Evolutionary conservation across 2,329 filamentous ascomycete species (phyloP), one percentile per base, ranked within the genome.

Genomic region (Verticillium alfalfae): DNA sequence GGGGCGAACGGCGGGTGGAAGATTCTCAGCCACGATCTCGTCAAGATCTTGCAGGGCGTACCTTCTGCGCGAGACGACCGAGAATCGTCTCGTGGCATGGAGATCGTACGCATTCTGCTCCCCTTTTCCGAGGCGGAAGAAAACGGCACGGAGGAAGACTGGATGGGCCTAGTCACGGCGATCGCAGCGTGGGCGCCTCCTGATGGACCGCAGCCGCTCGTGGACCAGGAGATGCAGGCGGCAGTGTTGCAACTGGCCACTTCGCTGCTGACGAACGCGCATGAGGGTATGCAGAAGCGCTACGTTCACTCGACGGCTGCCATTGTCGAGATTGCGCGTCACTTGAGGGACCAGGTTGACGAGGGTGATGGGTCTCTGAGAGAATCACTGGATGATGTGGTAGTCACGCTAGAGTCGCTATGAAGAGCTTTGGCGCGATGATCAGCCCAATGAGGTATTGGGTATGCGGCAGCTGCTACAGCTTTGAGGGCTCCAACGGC

Each of bases 191-290:
- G 79, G 78, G 68, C 78, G 54, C 69, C 77, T 0, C 73, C 80
- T 12, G 68, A 73, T 61, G 65, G 67, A 58, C 63, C 16, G 56
- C 65, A 62, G 56, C 58, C 67, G 2, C 57, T 65, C 7, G 58
- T 67, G 0, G 69, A 78, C 3, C 70, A 74, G n/a, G 85, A 88
- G 62, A 79, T 84, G 58, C 76, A 81, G 56, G 74, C 84, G 5
- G 82, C 82, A 1, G 77, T 79, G 34, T 69, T 88, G 58, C 84
- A 87, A 70, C 78, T 89, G 1, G 82, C 81, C 26, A 78, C 81
- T 13, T 76, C 79, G 2, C 68, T 88, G n/a, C 70, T 88, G 34
- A 73, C 68, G 1, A 76, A 77, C 34, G 77, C 82, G 22, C 78
- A 73, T 6, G 66, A 70, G 1, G 81, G 81, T 0, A 75, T 84